phyloP scores from a whole-genome alignment of 2,329 filamentous ascomycete species.

The Xylaria sp. region DNA sequence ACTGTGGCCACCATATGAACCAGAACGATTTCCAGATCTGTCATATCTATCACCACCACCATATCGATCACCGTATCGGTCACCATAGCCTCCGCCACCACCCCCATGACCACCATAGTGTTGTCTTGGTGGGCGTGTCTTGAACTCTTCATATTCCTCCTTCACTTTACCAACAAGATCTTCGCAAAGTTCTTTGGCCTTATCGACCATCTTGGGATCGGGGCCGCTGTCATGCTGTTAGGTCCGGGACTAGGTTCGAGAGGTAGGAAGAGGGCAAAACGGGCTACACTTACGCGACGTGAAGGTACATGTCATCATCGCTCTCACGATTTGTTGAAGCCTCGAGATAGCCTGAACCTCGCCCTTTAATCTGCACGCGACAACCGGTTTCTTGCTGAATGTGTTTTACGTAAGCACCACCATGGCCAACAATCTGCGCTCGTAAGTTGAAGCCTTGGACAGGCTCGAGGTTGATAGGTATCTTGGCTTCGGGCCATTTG shows the following conservation, averaged over 20 bases:
- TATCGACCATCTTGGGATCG: slow-evolving; percentile 84
- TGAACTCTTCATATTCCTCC: slow-evolving; percentile 91
- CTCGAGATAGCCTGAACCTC: slow-evolving; percentile 94
- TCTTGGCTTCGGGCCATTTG: slow-evolving; percentile 98
- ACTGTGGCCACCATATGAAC: slow-evolving; percentile 49
- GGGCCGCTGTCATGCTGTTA: slow-evolving; percentile 74
- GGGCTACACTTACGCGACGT: slow-evolving; percentile 79
- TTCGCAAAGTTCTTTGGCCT: slow-evolving; percentile 87
- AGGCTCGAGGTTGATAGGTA: slow-evolving; percentile 89
- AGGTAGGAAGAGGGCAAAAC: neutral
- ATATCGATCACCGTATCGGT: slow-evolving; percentile 56
- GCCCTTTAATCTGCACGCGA: slow-evolving; percentile 97
- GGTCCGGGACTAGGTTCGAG: slow-evolving; percentile 30
- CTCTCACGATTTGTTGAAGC: slow-evolving; percentile 88
- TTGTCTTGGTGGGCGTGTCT: slow-evolving; percentile 78
- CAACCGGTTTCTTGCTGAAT: slow-evolving; percentile 96
- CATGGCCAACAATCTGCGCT: slow-evolving; percentile 94
- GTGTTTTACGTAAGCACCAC: slow-evolving; percentile 96
- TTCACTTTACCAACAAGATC: slow-evolving; percentile 88
- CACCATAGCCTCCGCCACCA: slow-evolving; percentile 49
- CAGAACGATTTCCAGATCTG: slow-evolving; percentile 50
- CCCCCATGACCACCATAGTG: slow-evolving; percentile 64
- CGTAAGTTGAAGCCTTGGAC: slow-evolving; percentile 95
- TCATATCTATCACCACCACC: slow-evolving; percentile 46
- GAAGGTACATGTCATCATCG: slow-evolving; percentile 95